Percentiles rank a stretch among this genome's conserved stretches.
These are phyloP conservation scores for Sphaerulina musiva DNA, from an alignment of 2,329 filamentous ascomycete species.

Conservation along the genomic window DNA sequence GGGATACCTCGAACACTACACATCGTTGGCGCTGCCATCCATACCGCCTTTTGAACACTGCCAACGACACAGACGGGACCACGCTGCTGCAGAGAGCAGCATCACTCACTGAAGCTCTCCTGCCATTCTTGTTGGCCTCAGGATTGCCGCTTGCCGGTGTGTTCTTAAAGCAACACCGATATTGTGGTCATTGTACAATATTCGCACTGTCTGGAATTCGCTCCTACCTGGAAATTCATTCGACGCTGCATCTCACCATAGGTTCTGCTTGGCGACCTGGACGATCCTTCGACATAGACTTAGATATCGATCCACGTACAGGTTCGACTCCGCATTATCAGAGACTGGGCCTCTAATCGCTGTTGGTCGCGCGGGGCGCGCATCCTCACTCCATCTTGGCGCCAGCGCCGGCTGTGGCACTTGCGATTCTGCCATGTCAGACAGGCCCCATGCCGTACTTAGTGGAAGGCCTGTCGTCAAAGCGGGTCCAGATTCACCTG, in stretches of 20 bases:
- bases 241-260: not conserved
- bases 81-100: too few relatives aligned
- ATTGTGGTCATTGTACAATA: not conserved
- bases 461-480: conserved; percentile 4
- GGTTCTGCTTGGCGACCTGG: not conserved
- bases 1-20: not conserved
- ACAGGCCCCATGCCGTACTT: not conserved
- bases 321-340: not conserved
- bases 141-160: not conserved
- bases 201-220: not conserved
- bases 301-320: not conserved
- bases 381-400: not conserved
- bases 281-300: not conserved
- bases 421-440: not conserved
- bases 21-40: not conserved
- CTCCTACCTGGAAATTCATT: not conserved
- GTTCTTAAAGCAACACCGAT: too few relatives aligned
- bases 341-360: not conserved
- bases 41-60: not conserved
- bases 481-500: conserved; percentile 3
- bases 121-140: not conserved
- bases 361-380: not conserved
- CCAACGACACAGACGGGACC: too few relatives aligned
- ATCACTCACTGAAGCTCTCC: too few relatives aligned
- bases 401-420: not conserved